A percentile compares a stretch with the other conserved stretches of the same genome.
Conservation (phyloP, 768 basidiomycete genomes). For the Rhodotorula taiwanensis region DNA sequence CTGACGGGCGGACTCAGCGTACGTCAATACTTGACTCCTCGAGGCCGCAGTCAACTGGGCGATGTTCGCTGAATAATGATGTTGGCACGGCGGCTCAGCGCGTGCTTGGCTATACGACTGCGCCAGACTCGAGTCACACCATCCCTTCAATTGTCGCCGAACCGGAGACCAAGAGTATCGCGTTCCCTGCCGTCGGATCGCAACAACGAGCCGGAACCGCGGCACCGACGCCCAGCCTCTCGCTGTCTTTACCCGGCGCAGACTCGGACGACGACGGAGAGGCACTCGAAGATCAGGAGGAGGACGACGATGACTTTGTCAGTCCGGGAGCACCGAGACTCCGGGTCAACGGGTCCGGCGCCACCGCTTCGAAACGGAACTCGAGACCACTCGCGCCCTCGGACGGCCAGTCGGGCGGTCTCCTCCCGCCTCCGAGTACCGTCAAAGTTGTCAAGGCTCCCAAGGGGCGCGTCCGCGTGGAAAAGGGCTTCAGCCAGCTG, state of each 20-base stretch:
- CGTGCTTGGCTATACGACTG: background rate
- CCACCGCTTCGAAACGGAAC: background rate
- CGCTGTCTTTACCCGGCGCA: constrained; percentile 16
- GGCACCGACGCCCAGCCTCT: constrained; percentile 11
- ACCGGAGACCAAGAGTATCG: constrained; percentile 42
- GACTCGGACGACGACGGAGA: background rate
- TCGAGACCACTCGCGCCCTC: background rate
- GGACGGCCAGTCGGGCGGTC: background rate
- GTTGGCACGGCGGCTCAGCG: too few species aligned
- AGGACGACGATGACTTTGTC: background rate
- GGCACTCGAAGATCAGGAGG: constrained; percentile 2
- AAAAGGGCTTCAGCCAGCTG: constrained; percentile 81
- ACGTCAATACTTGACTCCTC: too few species aligned
- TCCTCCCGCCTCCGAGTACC: constrained; percentile 52
- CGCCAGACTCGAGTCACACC: background rate
- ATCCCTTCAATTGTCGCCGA: constrained; percentile 31
- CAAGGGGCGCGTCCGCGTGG: constrained; percentile 80
- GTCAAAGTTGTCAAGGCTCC: constrained; percentile 52
- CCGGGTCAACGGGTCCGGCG: background rate
- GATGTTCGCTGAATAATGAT: too few species aligned
- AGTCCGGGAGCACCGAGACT: background rate
- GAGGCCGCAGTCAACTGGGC: too few species aligned
- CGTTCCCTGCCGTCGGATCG: constrained; percentile 45
- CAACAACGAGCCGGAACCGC: constrained; percentile 35
- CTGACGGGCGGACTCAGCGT: too few species aligned